Evolutionary conservation across 208 protist species (phyloP).

Genomic region (Borovskyia barvae): DNA sequence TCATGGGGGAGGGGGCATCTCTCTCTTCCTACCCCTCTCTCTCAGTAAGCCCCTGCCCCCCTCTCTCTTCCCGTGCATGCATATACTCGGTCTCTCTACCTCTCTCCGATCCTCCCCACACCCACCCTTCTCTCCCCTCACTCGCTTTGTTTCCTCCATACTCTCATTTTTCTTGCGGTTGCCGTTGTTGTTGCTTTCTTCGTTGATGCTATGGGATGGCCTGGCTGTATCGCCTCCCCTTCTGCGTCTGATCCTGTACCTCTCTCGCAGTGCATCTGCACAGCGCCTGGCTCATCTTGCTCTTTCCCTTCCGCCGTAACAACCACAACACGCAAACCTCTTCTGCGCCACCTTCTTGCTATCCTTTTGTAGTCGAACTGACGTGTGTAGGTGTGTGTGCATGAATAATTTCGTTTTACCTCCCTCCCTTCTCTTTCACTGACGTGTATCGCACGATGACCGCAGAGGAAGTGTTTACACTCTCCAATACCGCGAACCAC

Average conservation of each 20-base stretch:
- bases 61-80: no score
- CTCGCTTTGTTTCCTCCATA: not conserved
- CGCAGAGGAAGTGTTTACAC: constrained; percentile 16
- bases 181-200: not conserved
- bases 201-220: no score
- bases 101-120: not conserved
- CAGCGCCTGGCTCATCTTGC: no score
- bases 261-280: no score
- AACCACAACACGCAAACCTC: not conserved
- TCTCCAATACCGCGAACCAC: constrained; percentile 25
- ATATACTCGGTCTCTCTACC: no score
- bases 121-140: no score
- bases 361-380: not conserved
- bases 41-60: no score
- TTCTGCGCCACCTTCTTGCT: not conserved
- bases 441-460: constrained; percentile 1
- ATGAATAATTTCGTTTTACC: not conserved
- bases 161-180: not conserved
- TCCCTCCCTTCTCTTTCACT: not conserved
- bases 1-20: no score
- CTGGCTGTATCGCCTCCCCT: no score
- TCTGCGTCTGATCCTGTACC: no score
- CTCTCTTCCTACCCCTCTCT: no score
- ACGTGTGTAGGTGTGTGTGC: not conserved
- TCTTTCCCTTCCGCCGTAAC: not conserved